A percentile compares a stretch with the other conserved stretches of the same genome.
phyloP scores from a whole-genome alignment of 108 stramenopile species.

The Nannochloropsis gaditana region DNA sequence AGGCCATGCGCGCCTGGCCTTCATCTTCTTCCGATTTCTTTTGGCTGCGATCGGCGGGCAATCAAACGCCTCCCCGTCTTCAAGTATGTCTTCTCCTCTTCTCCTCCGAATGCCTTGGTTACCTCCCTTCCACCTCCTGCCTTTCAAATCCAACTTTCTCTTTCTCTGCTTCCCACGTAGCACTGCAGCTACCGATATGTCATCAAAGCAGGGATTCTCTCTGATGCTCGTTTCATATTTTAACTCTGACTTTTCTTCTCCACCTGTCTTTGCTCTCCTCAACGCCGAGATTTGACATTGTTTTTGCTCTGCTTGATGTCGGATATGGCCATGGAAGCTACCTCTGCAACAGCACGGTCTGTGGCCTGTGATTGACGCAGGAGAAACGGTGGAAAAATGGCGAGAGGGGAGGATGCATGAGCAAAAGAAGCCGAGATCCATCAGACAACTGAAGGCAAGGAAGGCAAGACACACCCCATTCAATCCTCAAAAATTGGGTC shows the following conservation, averaged over 20 bases:
- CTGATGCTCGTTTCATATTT: background rate
- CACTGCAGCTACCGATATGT: background rate
- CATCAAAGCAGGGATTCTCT: background rate
- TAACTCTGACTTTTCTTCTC: too few species aligned
- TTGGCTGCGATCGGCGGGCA: background rate
- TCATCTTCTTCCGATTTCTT: background rate
- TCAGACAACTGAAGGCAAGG: too few species aligned
- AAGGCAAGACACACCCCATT: too few species aligned
- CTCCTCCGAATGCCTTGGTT: background rate
- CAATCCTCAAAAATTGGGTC: too few species aligned
- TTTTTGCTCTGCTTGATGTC: background rate
- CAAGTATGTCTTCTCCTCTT: background rate
- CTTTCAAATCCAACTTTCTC: background rate
- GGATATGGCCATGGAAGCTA: background rate
- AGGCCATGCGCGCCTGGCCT: background rate
- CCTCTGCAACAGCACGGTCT: background rate
- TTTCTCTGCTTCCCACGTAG: too few species aligned
- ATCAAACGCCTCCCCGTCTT: background rate
- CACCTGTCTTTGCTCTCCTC: background rate
- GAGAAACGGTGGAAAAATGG: background rate
- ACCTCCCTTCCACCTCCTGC: background rate
- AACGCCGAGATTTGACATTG: background rate
- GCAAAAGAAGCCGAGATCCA: background rate
- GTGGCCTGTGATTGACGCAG: background rate
- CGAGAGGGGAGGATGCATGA: background rate